Base-by-base conservation (phyloP, 1,284 basidiomycete genomes). In the Sanghuangporus baumii region DNA sequence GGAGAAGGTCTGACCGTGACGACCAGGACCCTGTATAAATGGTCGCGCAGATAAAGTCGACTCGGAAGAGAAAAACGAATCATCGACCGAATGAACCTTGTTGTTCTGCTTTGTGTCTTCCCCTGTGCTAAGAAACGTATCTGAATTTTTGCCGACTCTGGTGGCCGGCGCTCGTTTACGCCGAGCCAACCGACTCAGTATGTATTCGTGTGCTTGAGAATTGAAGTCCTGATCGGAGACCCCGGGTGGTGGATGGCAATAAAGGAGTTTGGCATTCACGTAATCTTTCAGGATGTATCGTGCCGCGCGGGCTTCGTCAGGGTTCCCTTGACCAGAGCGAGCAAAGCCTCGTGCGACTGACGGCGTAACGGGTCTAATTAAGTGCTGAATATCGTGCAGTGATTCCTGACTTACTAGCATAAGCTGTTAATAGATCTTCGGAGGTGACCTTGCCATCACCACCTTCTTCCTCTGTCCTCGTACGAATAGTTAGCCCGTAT, bases 271-370 rank as follows among this genome's bases (percentile, higher is more conserved):
- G 41, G 93, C 97, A 69, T 93, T 96, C 66, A 99, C 94, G 71
- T 98, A 99, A 77, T 99, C 97, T 75, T 99, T 99, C 62, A 99
- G 82, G 60, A 99, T 83, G 71, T 92, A 92, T 64, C 97, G 87
- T 12, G 96, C 93, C 0, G 96, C 89, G 59, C 95, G 88, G 23
- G 96, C 94, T 73, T 98, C 96, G 72, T 99, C 97, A 2, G 97
- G 96, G 74, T 96, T 97, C 57, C 97, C 97, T 76, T 96, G 94
- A 0, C 96, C 95, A 9, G 96, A 87, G 55, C 96, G 87, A 68
- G 89, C 92, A 75, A 92, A 96, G 31, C 97, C 97, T 69, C 96
- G 81, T n/a, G 87, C 95, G 69, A 97, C 94, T 96, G 65, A 16
- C 55, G 62, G 41, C 26, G 26, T 5, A 31, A 31, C 26, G 40